Base-by-base conservation (phyloP, 2,329 filamentous ascomycete genomes). In the Venturia oleaginea region DNA sequence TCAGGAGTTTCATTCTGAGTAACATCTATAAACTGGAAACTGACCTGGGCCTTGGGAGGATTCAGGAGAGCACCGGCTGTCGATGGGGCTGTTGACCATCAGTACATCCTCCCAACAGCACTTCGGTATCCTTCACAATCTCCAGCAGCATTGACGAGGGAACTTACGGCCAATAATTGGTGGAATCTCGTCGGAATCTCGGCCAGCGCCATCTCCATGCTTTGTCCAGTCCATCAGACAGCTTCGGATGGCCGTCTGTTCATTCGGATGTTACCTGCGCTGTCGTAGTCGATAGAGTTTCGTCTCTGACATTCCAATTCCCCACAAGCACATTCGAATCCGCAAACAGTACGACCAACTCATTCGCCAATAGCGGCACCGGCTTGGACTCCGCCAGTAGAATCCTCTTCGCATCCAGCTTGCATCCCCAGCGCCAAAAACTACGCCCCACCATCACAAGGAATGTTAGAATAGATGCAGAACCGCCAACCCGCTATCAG, bases 401-500 rank as follows among this genome's bases (percentile, higher is more conserved):
- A 32, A 57, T 57, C 27, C 8, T 57, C 51, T 19, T 57, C 51
- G 51, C 51, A 34, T 34, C 51, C 51, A 57, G 51, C 27, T n/a
- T 34, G 51, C 51, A 57, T 34, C 51, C 34, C n/a, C 27, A 57
- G 51, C 51, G 15, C 30, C 30, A 30, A n/a, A 34, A 24, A 19
- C 30, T 22, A n/a, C 51, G 51, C 30, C 6, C 51, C 51, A 57
- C 30, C 51, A 57, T 57, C 51, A 57, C 51, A 57, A 57, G 51
- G 51, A 57, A 57, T 57, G n/a, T 57, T 34, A 34, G 51, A 57
- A 57, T 57, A n/a, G 30, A 57, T 57, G 51, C 51, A 57, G 51
- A 57, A 57, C 15, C 51, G 51, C 51, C 51, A 57, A 11, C 11
- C 51, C 51, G 19, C 51, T 34, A 57, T 34, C 51, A n/a, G 51